Evolutionary conservation across 352 stramenopile species (phyloP), one percentile per base, ranked within the genome.

Genomic region (Pseudoperonospora humuli): DNA sequence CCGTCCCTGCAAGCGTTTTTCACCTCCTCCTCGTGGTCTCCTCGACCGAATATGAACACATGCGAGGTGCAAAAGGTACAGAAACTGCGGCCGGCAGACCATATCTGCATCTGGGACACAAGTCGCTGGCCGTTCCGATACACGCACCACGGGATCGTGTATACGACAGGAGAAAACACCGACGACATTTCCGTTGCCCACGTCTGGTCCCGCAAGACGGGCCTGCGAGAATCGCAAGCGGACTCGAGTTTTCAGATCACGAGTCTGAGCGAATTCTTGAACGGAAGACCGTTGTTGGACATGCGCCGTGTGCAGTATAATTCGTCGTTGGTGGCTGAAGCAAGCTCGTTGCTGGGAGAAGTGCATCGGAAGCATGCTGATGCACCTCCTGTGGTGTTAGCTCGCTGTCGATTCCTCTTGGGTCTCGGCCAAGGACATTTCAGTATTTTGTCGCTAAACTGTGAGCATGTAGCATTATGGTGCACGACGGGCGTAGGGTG

Each of bases 61-160:
- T 82, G 70, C 51, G 64, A 51, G 14, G 73, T 88, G 48, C 57
- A 71, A 40, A 50, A 68, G 48, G 74, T 89, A 1, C 41, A 52
- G 33, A 72, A 57, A 39, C 63, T 89, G n/a, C 71, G 75, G 39
- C 41, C 43, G 17, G 70, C 55, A 7, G 77, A 89, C 62, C 77
- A 89, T 51, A 72, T 89, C 19, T 84, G 67, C 55, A 84, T 89
- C 43, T 89, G 77, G 77, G 77, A 89, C 51, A 79, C 71, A 14
- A 76, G 56, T 39, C 74, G 77, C 24, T 89, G 74, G 74, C 77
- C 77, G 1, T 81, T 86, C 57, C 61, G 67, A 8, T 89, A 89
- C 61, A 82, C 71, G 34, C 77, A 89, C 58, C 77, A 89, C 45
- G 77, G 77, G 47, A 55, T 89, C 31, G 72, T 89, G 10, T 83